These are phyloP conservation scores for Globisporangium splendens DNA, from an alignment of 352 stramenopile genomes.

Conservation along the genomic window DNA sequence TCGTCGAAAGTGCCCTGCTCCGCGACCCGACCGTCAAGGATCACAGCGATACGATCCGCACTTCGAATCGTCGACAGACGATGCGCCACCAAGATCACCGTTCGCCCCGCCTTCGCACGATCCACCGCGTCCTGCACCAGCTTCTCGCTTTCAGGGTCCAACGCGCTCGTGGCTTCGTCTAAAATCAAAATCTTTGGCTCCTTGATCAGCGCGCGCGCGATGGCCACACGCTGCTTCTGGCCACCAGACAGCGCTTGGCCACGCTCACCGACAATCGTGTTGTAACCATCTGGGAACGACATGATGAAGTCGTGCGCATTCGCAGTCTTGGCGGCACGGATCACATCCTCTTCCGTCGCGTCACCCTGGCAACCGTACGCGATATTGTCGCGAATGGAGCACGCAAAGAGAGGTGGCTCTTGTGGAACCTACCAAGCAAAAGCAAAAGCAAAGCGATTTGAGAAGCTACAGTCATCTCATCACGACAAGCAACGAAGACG, in stretches of 20 bases:
- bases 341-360: no score
- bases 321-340: no score
- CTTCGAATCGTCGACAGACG: conserved; percentile 92
- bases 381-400: no score
- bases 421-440: no score
- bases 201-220: conserved; percentile 72
- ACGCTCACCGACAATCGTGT: conserved; percentile 73
- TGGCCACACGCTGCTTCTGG: conserved; percentile 75
- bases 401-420: no score
- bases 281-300: conserved; percentile 71
- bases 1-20: conserved; percentile 75
- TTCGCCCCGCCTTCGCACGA: conserved; percentile 84
- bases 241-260: conserved; percentile 69
- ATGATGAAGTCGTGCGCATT: conserved; percentile 18
- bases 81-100: conserved; percentile 96
- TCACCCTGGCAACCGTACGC: no score
- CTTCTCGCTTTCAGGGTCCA: conserved; percentile 73
- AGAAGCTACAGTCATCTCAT: no score
- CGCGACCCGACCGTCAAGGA: conserved; percentile 56
- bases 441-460: no score
- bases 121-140: conserved; percentile 78
- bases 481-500: no score
- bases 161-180: conserved; percentile 3
- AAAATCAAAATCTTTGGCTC: conserved; percentile 67
- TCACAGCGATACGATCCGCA: conserved; percentile 81